A percentile compares a stretch with the other conserved stretches of the same genome.
These are phyloP conservation scores for Trichoderma polysporum DNA, from an alignment of 2,329 filamentous ascomycete species.

Conservation along the genomic window DNA sequence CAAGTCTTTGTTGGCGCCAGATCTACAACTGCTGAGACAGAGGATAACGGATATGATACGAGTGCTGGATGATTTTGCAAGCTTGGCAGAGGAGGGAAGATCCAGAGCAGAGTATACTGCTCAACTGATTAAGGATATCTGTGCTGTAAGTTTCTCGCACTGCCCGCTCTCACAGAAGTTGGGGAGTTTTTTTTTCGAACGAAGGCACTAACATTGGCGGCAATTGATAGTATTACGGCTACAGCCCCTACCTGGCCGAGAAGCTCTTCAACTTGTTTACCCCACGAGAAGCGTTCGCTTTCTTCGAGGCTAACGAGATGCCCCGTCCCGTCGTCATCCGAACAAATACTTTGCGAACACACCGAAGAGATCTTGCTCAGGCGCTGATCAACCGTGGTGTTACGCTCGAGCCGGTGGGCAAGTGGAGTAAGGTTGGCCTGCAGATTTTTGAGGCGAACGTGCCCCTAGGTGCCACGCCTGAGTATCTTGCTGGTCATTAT, in stretches of 20 bases:
- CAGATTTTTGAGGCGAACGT: slow-evolving; percentile 90
- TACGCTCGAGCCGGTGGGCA: slow-evolving; percentile 92
- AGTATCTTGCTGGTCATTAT: slow-evolving; percentile 96
- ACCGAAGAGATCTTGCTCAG: slow-evolving; percentile 79
- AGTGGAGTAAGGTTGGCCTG: slow-evolving; percentile 97
- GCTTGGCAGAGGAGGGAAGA: slow-evolving; percentile 73
- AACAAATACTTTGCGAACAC: slow-evolving; percentile 87
- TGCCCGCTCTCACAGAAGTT: not conserved
- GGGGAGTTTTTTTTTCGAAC: not conserved
- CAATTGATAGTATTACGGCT: slow-evolving; percentile 73
- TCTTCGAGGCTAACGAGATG: slow-evolving; percentile 98
- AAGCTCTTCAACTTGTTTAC: slow-evolving; percentile 94
- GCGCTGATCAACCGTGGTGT: slow-evolving; percentile 94
- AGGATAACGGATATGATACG: slow-evolving; percentile 92
- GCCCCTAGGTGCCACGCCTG: slow-evolving; percentile 89
- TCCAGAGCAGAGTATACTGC: slow-evolving; percentile 85
- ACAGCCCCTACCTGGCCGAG: slow-evolving; percentile 90
- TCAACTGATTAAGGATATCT: slow-evolving; percentile 87
- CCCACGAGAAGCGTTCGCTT: slow-evolving; percentile 90
- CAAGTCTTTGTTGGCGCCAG: slow-evolving; percentile 72
- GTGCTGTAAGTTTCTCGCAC: slow-evolving; percentile 47
- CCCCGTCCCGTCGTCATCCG: slow-evolving; percentile 91
- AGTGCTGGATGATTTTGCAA: slow-evolving; percentile 84
- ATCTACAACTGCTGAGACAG: slow-evolving; percentile 83
- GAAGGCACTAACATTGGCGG: not conserved